Conservation (phyloP, 2,329 filamentous ascomycete genomes). For the Trichoderma breve region DNA sequence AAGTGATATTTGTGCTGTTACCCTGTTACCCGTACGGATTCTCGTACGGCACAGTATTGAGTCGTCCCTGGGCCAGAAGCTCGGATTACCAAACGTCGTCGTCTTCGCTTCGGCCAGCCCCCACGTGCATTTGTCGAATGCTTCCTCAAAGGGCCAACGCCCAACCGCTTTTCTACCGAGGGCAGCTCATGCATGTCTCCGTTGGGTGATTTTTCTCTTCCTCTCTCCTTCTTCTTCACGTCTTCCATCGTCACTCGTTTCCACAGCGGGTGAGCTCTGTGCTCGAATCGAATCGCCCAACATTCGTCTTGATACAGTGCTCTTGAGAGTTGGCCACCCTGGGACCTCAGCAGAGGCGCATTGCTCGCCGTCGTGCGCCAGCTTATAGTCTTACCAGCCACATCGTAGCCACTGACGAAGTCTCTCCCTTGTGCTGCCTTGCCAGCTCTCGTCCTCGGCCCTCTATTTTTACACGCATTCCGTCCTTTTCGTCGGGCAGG, state of each 20-base stretch:
- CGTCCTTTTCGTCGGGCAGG: not conserved
- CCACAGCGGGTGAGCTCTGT: not conserved
- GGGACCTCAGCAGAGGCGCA: conserved; percentile 1
- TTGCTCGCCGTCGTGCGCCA: conserved; percentile 8
- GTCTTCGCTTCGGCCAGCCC: not conserved
- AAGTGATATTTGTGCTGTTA: not conserved
- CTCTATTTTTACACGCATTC: conserved; percentile 17
- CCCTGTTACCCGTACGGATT: not conserved
- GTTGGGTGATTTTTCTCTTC: not conserved
- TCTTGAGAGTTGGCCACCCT: not conserved
- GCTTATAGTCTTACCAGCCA: conserved; percentile 15
- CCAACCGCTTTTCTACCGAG: conserved; percentile 7
- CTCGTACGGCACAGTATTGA: not conserved
- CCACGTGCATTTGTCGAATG: conserved; percentile 7
- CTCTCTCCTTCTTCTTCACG: not conserved
- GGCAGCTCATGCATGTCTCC: not conserved
- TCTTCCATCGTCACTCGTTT: conserved; percentile 12
- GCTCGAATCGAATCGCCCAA: not conserved
- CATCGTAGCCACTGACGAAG: conserved; percentile 20
- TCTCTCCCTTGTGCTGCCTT: not conserved
- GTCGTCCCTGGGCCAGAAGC: not conserved
- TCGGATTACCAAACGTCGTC: not conserved
- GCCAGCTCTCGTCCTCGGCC: not conserved
- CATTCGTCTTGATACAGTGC: not conserved
- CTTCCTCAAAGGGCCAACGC: conserved; percentile 12